These are phyloP conservation scores for Solanum appendiculatum DNA, from an alignment of 257 asterid genomes.

Conservation along the genomic window DNA sequence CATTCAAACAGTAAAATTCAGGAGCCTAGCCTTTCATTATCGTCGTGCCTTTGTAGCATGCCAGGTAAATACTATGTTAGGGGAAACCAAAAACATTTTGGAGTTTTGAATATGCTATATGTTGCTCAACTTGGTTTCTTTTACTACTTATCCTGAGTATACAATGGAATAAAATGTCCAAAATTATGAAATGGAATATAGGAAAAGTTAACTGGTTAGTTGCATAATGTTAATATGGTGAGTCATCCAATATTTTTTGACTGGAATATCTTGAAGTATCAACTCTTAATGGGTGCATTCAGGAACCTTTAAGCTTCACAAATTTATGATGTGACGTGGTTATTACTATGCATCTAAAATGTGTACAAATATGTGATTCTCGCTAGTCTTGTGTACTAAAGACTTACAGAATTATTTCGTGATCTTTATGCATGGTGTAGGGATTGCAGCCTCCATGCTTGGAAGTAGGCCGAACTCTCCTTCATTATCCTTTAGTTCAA, in stretches of 20 bases:
- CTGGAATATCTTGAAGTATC: not conserved
- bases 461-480: slow-evolving; percentile 67
- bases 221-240: not conserved
- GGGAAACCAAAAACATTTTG: not conserved
- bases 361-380: not conserved
- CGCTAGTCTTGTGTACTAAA: not conserved
- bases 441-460: slow-evolving; percentile 33
- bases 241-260: not conserved
- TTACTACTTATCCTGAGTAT: not conserved
- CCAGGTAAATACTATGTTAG: not conserved
- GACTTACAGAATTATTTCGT: not conserved
- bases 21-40: not conserved
- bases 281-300: not conserved
- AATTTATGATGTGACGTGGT: not conserved
- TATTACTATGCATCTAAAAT: not conserved
- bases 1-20: not conserved
- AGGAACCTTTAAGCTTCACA: not conserved
- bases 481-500: slow-evolving; percentile 63
- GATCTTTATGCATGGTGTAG: slow-evolving; percentile 14
- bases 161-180: not conserved
- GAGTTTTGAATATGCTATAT: not conserved
- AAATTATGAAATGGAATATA: not conserved
- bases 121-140: not conserved
- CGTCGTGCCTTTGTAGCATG: not conserved
- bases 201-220: not conserved